phyloP scores from a whole-genome alignment of 805 yeast species.

The Kodamaea fukazawae region DNA sequence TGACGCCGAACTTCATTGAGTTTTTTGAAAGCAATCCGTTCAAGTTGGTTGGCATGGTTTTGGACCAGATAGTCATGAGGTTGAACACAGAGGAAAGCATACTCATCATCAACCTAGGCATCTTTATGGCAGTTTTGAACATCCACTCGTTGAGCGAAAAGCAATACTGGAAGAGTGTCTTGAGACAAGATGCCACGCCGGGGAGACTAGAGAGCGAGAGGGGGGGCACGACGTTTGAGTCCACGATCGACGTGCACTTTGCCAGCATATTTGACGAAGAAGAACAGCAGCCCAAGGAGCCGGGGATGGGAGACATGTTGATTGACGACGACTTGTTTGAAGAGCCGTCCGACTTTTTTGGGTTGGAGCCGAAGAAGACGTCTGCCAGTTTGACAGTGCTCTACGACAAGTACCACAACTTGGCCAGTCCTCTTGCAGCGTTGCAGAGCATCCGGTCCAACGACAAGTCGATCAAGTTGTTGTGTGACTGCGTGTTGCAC shows the following conservation, averaged over 20 bases:
- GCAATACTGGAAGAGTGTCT: slow-evolving; percentile 22
- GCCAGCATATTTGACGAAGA: slow-evolving; percentile 7
- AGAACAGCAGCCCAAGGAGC: neutral
- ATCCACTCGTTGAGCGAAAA: slow-evolving; percentile 18
- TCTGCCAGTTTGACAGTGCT: neutral
- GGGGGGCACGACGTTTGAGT: slow-evolving; percentile 2
- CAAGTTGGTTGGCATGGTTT: slow-evolving; percentile 4
- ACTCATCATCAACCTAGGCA: slow-evolving; percentile 21
- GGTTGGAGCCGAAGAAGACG: slow-evolving; percentile 1
- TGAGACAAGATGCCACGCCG: slow-evolving; percentile 5
- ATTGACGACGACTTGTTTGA: slow-evolving; percentile 7
- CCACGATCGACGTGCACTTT: slow-evolving; percentile 4
- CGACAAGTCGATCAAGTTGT: slow-evolving; percentile 1
- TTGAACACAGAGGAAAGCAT: slow-evolving; percentile 26
- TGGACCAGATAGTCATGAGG: slow-evolving; percentile 9
- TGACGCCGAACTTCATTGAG: neutral
- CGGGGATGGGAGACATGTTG: slow-evolving; percentile 7
- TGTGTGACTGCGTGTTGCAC: slow-evolving; percentile 4
- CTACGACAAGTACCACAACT: neutral
- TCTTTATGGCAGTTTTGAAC: slow-evolving; percentile 18
- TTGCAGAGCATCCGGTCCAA: neutral
- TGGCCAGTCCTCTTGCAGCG: slow-evolving; percentile 2
- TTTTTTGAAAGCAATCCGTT: slow-evolving; percentile 1
- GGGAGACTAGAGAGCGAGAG: neutral
- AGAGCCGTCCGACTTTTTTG: slow-evolving; percentile 3